Evolutionary conservation across 768 basidiomycete species (phyloP), one percentile per base, ranked within the genome.

Genomic region (Tylopilus sp.): DNA sequence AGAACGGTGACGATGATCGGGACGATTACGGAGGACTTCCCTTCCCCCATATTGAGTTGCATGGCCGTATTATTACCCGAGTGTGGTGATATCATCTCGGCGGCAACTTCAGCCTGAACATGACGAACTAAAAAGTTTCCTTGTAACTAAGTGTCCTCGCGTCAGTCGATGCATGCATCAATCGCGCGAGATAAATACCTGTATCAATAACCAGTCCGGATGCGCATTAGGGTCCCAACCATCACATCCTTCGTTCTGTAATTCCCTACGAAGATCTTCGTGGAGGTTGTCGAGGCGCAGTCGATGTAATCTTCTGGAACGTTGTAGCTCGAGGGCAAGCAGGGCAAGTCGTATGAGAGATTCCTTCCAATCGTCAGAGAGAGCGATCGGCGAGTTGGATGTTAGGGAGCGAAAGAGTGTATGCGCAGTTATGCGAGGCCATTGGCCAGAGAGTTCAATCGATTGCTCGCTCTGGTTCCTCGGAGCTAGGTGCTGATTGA

Each of bases 81-180:
- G 1, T 48, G 51, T 0, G 82, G 80, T 0, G 60, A 48, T 22
- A 78, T 76, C 81, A 83, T 82, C 45, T 79, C 72, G 4, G 58
- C 47, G 1, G 79, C 76, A 10, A 82, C 63, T 0, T 61, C 42
- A 0, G 62, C 62, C 53, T 83, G 81, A 12, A 80, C 56, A 0
- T 70, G 66, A 7, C 81, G 77, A 25, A 72, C 62, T 7, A 73
- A 51, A 33, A 83, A 70, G 45, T 80, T 67, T 8, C 71, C 62
- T 50, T 81, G 77, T 1, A 82, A 70, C 80, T 81, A 45, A 44
- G 44, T 4, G 2, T 12, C 17, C 0, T 2, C 13, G 19, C 4
- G 7, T 45, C 28, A 48, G 31, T 14, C 25, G 16, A 6, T 5
- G 8, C 19, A 7, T 6, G 11, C 3, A 25, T 17, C 1, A 11